phyloP scores from a whole-genome alignment of 768 basidiomycete genomes.

The Tricholoma terreum region DNA sequence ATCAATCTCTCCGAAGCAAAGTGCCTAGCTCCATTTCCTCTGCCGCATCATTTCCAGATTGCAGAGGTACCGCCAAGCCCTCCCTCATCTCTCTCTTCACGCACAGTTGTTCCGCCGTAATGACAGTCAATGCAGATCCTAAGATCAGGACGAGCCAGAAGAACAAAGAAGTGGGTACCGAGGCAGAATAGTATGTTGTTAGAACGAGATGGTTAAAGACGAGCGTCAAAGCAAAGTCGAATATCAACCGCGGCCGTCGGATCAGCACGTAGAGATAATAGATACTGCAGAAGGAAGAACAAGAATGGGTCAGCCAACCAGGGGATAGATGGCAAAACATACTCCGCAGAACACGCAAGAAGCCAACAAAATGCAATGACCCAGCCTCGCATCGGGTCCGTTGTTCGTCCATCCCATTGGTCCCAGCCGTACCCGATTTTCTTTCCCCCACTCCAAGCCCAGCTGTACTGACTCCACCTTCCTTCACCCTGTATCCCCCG shows the following conservation, averaged over 20 bases:
- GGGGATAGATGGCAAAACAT: slow-evolving; percentile 34
- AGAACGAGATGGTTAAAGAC: slow-evolving; percentile 89
- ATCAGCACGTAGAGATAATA: slow-evolving; percentile 85
- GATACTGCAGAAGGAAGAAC: slow-evolving; percentile 35
- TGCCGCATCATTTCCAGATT: slow-evolving; percentile 52
- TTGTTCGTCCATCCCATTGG: slow-evolving; percentile 57
- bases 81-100: slow-evolving; percentile 88
- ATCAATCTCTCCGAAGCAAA: slow-evolving; percentile 40
- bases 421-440: slow-evolving; percentile 62
- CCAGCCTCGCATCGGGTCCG: slow-evolving; percentile 86
- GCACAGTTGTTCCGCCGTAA: slow-evolving; percentile 88
- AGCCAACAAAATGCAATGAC: slow-evolving; percentile 88
- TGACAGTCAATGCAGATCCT: slow-evolving; percentile 70
- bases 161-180: slow-evolving; percentile 85
- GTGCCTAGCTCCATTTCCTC: slow-evolving; percentile 60
- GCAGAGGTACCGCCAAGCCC: slow-evolving; percentile 59
- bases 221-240: slow-evolving; percentile 92
- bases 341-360: slow-evolving; percentile 81
- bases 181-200: slow-evolving; percentile 87
- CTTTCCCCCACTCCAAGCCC: slow-evolving; percentile 80
- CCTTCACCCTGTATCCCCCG: slow-evolving; percentile 60
- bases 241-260: slow-evolving; percentile 87
- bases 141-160: slow-evolving; percentile 83
- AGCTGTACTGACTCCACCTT: slow-evolving; percentile 62
- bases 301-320: neutral